These are phyloP conservation scores for Pseudomassariella vexata DNA, from an alignment of 2,329 filamentous ascomycete genomes.

Conservation along the genomic window DNA sequence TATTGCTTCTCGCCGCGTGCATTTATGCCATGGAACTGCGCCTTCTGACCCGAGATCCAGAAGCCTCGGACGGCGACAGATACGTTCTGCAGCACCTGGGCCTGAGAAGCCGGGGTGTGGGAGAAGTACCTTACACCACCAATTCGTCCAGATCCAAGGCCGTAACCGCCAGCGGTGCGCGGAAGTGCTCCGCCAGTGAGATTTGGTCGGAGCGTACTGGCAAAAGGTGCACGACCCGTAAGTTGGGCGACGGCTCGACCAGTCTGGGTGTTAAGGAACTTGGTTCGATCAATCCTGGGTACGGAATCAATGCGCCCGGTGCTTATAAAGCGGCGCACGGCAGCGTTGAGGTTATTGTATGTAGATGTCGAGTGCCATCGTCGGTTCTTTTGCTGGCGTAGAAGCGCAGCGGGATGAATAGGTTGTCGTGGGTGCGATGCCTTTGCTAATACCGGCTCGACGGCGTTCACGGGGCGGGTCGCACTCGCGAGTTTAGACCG, in stretches of 20 bases:
- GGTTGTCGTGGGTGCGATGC: constrained; percentile 39
- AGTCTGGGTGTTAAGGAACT: constrained; percentile 42
- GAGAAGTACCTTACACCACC: constrained; percentile 83
- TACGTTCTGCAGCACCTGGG: constrained; percentile 93
- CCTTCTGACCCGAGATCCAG: constrained; percentile 83
- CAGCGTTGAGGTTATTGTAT: constrained; percentile 35
- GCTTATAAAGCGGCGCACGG: constrained; percentile 47
- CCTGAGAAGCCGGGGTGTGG: constrained; percentile 76
- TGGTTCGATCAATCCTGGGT: constrained; percentile 39
- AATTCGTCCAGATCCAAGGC: constrained; percentile 61
- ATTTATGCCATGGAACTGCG: constrained; percentile 75
- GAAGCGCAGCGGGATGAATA: constrained; percentile 43
- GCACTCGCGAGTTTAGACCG: constrained; percentile 42
- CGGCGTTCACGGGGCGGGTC: constrained; percentile 36
- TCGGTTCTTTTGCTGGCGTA: constrained; percentile 44
- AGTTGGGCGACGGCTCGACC: constrained; percentile 52
- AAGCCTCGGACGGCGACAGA: constrained; percentile 89
- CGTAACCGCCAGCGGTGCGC: constrained; percentile 85
- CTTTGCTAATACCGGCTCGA: constrained; percentile 40
- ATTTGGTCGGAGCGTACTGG: constrained; percentile 83
- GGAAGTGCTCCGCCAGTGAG: constrained; percentile 82
- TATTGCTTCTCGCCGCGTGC: constrained; percentile 72
- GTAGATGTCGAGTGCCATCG: constrained; percentile 43
- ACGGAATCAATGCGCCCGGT: constrained; percentile 25
- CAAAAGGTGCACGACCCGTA: constrained; percentile 76